Evolutionary conservation across 2,329 filamentous ascomycete genomes (phyloP).

Genomic region (Pseudogymnoascus sp.): DNA sequence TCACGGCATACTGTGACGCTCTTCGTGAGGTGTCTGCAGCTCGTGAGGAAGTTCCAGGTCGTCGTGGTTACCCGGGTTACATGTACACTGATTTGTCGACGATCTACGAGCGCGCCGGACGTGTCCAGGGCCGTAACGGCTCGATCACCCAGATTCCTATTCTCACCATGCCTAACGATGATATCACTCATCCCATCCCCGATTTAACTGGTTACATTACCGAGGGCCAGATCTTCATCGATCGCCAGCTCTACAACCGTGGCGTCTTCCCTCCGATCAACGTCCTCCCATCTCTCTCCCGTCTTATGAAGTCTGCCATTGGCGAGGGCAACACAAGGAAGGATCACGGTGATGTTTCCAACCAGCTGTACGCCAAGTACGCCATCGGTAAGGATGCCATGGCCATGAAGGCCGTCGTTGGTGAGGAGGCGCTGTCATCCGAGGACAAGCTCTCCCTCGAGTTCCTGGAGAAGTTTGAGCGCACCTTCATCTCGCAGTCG

Average conservation of each 20-base stretch:
- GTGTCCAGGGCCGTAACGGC: conserved; percentile 92
- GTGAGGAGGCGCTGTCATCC: conserved; percentile 88
- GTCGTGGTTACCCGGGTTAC: conserved; percentile 99
- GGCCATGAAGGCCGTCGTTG: conserved; percentile 98
- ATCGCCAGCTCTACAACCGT: conserved; percentile 89
- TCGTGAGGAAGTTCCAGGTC: conserved; percentile 96
- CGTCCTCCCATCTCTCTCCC: conserved; percentile 91
- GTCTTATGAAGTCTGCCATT: conserved; percentile 99
- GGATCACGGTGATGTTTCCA: conserved; percentile 97
- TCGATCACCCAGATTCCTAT: conserved; percentile 99
- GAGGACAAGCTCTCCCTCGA: conserved; percentile 98
- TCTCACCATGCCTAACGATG: conserved; percentile 98
- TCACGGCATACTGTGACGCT: conserved; percentile 97
- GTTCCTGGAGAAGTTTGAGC: conserved; percentile 97
- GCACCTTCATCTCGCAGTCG: conserved; percentile 85
- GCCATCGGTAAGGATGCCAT: conserved; percentile 97
- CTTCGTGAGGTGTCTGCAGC: conserved; percentile 97
- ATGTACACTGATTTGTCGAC: conserved; percentile 99
- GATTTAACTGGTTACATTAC: conserved; percentile 99
- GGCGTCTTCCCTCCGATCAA: conserved; percentile 99
- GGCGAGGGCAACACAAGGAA: conserved; percentile 93
- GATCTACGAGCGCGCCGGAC: conserved; percentile 97
- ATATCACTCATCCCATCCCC: conserved; percentile 98
- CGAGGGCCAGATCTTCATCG: conserved; percentile 96
- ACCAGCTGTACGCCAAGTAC: conserved; percentile 99